A percentile compares a stretch with the other conserved stretches of the same genome.
Conservation (phyloP, 106 monocot genomes). For the Acorus gramineus region DNA sequence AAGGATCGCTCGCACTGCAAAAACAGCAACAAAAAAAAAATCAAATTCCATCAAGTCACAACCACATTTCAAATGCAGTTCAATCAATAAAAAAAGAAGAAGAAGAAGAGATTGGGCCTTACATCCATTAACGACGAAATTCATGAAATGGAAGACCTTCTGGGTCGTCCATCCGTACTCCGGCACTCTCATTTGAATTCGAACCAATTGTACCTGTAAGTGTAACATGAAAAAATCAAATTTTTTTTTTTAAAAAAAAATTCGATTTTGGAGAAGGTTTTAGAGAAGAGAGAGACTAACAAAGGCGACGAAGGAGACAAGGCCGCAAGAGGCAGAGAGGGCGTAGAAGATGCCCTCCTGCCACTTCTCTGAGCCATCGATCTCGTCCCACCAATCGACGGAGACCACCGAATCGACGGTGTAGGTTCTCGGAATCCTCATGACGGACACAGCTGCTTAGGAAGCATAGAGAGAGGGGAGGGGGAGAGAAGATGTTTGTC, state of each 20-base stretch:
- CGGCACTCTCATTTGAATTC: constrained; percentile 72
- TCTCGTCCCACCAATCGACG: constrained; percentile 30
- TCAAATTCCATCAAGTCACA: neutral
- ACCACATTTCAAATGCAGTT: neutral
- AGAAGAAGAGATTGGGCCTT: constrained; percentile 8
- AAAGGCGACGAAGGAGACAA: constrained; percentile 37
- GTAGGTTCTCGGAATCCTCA: too few relatives aligned
- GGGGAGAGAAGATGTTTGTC: too few relatives aligned
- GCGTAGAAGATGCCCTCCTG: constrained; percentile 36
- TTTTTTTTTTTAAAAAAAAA: too few relatives aligned
- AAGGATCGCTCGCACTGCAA: constrained; percentile 60
- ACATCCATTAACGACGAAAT: constrained; percentile 81
- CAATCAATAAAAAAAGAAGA: neutral
- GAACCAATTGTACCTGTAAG: constrained; percentile 64
- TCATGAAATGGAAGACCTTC: constrained; percentile 84
- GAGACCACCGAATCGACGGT: too few relatives aligned
- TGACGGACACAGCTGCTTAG: too few relatives aligned
- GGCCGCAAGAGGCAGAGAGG: constrained; percentile 37
- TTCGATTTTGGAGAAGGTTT: neutral
- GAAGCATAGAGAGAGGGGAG: too few relatives aligned
- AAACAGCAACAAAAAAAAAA: constrained; percentile 2
- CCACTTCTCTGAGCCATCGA: constrained; percentile 34
- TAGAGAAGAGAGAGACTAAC: constrained; percentile 5
- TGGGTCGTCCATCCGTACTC: constrained; percentile 91
- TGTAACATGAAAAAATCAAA: neutral